Evolutionary conservation across 768 basidiomycete genomes (phyloP).

Genomic region (Hericium coralloides): DNA sequence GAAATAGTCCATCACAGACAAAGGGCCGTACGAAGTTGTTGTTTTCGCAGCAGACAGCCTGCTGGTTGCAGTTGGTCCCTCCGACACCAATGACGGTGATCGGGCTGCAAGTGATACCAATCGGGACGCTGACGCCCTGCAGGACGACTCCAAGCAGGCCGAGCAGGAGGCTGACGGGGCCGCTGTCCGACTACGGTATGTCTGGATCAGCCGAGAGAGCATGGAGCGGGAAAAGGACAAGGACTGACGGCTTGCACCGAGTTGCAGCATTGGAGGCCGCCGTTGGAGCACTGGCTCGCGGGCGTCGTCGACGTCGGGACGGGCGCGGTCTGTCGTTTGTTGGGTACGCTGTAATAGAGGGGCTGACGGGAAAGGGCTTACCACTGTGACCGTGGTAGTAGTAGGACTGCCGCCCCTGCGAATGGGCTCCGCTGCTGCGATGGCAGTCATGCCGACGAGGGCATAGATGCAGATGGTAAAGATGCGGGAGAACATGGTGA

Average conservation of each 20-base stretch:
- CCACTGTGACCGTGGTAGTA: slow-evolving; percentile 5
- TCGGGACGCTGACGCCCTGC: background rate
- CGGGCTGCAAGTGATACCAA: slow-evolving; percentile 2
- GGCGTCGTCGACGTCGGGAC: slow-evolving; percentile 4
- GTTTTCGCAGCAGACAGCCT: slow-evolving; percentile 8
- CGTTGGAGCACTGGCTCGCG: slow-evolving; percentile 12
- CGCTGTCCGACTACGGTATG: background rate
- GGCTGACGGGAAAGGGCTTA: background rate
- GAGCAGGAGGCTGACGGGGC: background rate
- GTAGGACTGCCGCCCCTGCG: slow-evolving; percentile 4
- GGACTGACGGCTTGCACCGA: slow-evolving; percentile 8
- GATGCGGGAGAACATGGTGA: background rate
- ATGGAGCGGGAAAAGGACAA: too few relatives aligned
- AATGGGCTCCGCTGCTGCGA: slow-evolving; percentile 13
- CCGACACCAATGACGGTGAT: slow-evolving; percentile 5
- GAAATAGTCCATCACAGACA: background rate
- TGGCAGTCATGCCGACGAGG: slow-evolving; percentile 11
- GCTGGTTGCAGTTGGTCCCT: background rate
- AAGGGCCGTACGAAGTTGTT: slow-evolving; percentile 6
- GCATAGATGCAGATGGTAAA: slow-evolving; percentile 5
- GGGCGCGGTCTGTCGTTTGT: background rate
- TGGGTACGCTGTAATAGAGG: too few relatives aligned
- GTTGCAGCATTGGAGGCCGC: slow-evolving; percentile 18
- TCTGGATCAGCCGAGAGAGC: background rate
- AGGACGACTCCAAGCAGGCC: slow-evolving; percentile 2